Conservation (phyloP, 2,329 filamentous ascomycete species). For the Fusarium neocosmosporiellum region DNA sequence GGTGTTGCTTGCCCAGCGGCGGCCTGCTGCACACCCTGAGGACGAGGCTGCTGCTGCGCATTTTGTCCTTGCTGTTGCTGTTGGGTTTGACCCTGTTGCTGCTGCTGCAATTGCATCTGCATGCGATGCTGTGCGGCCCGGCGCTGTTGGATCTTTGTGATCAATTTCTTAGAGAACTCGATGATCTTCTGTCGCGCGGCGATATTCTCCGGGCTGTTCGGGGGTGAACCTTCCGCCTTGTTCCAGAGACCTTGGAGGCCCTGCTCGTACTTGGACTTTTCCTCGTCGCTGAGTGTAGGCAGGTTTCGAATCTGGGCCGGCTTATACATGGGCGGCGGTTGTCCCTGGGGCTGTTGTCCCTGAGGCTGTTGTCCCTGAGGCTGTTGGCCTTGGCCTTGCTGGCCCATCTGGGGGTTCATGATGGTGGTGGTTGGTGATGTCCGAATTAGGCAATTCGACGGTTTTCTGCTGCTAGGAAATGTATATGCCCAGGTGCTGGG, state of each 20-base stretch:
- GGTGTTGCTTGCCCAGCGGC: constrained; percentile 28
- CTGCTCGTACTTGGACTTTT: constrained; percentile 69
- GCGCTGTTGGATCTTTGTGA: constrained; percentile 60
- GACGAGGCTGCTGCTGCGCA: constrained; percentile 42
- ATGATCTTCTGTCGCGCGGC: constrained; percentile 67
- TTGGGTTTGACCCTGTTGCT: constrained; percentile 42
- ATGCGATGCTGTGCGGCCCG: constrained; percentile 51
- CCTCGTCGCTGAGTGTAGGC: constrained; percentile 62
- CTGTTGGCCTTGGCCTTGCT: constrained; percentile 41
- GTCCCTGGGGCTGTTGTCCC: constrained; percentile 37
- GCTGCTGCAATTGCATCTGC: constrained; percentile 44
- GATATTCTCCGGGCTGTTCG: constrained; percentile 61
- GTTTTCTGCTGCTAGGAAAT: not conserved
- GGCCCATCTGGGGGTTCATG: constrained; percentile 43
- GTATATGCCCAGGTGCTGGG: not conserved
- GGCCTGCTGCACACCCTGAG: constrained; percentile 35
- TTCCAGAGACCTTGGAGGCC: constrained; percentile 67
- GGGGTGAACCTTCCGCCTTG: constrained; percentile 59
- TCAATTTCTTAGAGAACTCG: constrained; percentile 70
- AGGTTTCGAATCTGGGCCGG: constrained; percentile 65
- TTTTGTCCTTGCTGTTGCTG: constrained; percentile 35
- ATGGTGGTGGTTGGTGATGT: constrained; percentile 2
- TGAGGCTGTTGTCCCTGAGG: constrained; percentile 38
- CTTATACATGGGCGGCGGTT: constrained; percentile 57
- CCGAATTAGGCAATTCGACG: not conserved